A percentile compares a stretch with the other conserved stretches of the same genome.
These are phyloP conservation scores for Leptographium flavum DNA, from an alignment of 2,329 filamentous ascomycete species.

Conservation along the genomic window DNA sequence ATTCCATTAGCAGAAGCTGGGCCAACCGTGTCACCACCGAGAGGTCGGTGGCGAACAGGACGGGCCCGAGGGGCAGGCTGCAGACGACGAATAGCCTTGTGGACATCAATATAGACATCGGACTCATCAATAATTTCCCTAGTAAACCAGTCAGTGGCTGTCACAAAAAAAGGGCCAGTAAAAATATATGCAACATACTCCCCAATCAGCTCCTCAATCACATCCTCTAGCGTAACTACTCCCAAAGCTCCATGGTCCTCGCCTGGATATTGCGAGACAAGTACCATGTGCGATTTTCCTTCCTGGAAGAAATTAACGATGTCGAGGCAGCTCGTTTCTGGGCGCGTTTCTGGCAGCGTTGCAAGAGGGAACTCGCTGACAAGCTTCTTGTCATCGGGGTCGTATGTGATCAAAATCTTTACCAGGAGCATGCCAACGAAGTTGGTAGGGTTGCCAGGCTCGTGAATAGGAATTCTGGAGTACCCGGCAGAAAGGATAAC, in stretches of 20 bases:
- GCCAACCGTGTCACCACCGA: neutral
- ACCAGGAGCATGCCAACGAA: constrained; percentile 97
- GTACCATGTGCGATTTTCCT: constrained; percentile 96
- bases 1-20: constrained; percentile 10
- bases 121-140: constrained; percentile 98
- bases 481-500: constrained; percentile 86
- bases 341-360: constrained; percentile 84
- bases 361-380: constrained; percentile 87
- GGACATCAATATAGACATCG: constrained; percentile 94
- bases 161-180: neutral
- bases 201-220: constrained; percentile 96
- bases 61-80: constrained; percentile 70
- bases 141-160: neutral
- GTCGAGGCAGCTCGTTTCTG: constrained; percentile 91
- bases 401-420: constrained; percentile 97
- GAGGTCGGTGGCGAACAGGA: constrained; percentile 25
- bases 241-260: constrained; percentile 81
- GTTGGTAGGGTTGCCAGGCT: constrained; percentile 67
- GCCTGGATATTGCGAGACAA: constrained; percentile 83
- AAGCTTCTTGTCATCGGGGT: constrained; percentile 77
- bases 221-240: constrained; percentile 91
- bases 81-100: constrained; percentile 89
- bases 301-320: constrained; percentile 99
- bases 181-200: constrained; percentile 46
- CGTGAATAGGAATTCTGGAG: constrained; percentile 88